phyloP scores from a whole-genome alignment of 768 basidiomycete genomes.

The Mycena albidolilacea region DNA sequence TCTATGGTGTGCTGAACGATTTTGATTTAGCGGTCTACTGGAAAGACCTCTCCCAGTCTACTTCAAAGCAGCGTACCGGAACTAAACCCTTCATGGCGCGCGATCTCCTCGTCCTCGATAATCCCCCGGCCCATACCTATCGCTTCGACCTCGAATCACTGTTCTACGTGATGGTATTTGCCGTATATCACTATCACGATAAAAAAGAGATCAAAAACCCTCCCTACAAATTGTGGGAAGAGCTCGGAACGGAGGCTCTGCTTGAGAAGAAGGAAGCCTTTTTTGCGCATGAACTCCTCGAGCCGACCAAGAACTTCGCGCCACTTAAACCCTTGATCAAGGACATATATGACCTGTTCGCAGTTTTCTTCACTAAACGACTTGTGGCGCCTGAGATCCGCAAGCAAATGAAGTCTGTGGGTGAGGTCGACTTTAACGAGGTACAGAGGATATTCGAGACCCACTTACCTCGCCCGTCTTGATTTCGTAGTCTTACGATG shows the following conservation, averaged over 20 bases:
- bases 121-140: background rate
- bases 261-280: background rate
- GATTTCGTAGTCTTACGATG: background rate
- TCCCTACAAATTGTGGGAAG: background rate
- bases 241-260: background rate
- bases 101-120: background rate
- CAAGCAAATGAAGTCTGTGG: background rate
- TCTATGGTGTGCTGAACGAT: conserved; percentile 44
- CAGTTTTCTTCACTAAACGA: too few relatives aligned
- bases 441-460: background rate
- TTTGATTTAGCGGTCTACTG: conserved; percentile 41
- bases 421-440: background rate
- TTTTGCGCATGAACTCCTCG: background rate
- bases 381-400: background rate
- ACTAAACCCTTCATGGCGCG: conserved; percentile 13
- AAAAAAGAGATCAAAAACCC: background rate
- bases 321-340: too few relatives aligned
- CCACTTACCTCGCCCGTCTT: background rate
- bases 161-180: background rate
- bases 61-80: conserved; percentile 4
- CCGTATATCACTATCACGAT: conserved; percentile 3
- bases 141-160: conserved; percentile 14
- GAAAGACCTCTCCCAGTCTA: background rate
- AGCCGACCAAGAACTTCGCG: too few relatives aligned
- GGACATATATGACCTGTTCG: too few relatives aligned